phyloP scores from a whole-genome alignment of 176 grass and related monocot genomes.

The Cenchrus americanus region DNA sequence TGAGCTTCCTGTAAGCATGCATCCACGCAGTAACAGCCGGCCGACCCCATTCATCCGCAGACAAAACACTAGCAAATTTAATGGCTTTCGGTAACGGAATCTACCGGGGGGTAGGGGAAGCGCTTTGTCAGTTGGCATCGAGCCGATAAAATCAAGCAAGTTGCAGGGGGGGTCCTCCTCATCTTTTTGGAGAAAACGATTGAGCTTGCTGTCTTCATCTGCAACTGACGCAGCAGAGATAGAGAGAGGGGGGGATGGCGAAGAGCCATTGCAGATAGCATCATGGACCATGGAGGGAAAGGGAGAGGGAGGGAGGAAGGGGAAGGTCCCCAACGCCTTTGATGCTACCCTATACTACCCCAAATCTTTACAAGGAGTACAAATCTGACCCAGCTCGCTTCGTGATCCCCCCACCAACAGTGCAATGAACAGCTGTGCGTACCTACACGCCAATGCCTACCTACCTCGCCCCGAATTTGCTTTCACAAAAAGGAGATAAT shows the following conservation, averaged over 20 bases:
- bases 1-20: neutral
- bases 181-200: conserved; percentile 56
- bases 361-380: neutral
- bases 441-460: neutral
- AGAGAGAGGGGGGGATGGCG: neutral
- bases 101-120: neutral
- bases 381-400: neutral
- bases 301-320: neutral
- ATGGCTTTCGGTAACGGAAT: neutral
- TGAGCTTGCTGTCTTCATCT: conserved; percentile 46
- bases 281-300: neutral
- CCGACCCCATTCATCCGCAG: neutral
- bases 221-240: conserved; percentile 6
- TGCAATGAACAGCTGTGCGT: neutral
- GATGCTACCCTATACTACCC: conserved; percentile 13
- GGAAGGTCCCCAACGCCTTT: neutral
- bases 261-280: conserved; percentile 15
- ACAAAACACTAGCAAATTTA: neutral
- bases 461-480: neutral
- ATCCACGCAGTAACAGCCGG: neutral
- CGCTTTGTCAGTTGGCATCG: conserved; percentile 38
- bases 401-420: conserved; percentile 2
- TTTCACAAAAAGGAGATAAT: neutral
- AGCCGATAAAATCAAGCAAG: conserved; percentile 33
- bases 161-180: conserved; percentile 40